Base-by-base conservation (phyloP, 139 green algal genomes). In the Ostreobium quekettii region DNA sequence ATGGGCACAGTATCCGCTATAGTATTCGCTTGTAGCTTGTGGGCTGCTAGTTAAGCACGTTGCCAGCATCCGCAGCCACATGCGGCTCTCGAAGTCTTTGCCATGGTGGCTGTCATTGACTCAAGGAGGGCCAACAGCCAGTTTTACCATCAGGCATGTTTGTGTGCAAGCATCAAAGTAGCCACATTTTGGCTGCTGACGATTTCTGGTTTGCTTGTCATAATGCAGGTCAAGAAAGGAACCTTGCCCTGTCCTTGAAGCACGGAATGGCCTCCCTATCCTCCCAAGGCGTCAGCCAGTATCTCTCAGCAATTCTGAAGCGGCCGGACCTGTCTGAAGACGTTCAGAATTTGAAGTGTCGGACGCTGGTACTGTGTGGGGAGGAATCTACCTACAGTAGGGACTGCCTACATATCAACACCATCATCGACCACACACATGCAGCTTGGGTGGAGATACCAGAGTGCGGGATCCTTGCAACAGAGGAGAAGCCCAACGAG, bases 331-430 rank as follows among this genome's bases (percentile, higher is more conserved):
- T 76, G 3, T 22, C 22, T 4, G 24, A 37, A 0, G 2, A 24
- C n/a, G 15, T 82, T 37, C 48, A 59, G 1, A 35, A 69, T 2
- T 3, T 82, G 1, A 39, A 47, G 33, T 73, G 66, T 47, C 47
- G 73, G 36, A 8, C 71, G 65, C 53, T 82, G 66, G 32, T 82
- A 26, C 7, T 82, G 29, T 76, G 48, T 71, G 76, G 76, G 5
- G 60, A 66, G 6, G 48, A 82, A 11, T 38, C 64, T 35, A 33
- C 75, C 36, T 75, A 79, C 47, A 39, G 60, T 47, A 28, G 24
- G 11, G 76, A 82, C 48, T 62, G 73, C 56, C 3, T 68, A 30
- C 60, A 79, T 33, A 39, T 79, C n/a, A 65, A 73, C 37, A 60
- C 28, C 32, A 5, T 32, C 19, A 31, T 62, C 1, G 48, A 72